Conservation (phyloP, 345 rosid species). For the Citrus inodora region DNA sequence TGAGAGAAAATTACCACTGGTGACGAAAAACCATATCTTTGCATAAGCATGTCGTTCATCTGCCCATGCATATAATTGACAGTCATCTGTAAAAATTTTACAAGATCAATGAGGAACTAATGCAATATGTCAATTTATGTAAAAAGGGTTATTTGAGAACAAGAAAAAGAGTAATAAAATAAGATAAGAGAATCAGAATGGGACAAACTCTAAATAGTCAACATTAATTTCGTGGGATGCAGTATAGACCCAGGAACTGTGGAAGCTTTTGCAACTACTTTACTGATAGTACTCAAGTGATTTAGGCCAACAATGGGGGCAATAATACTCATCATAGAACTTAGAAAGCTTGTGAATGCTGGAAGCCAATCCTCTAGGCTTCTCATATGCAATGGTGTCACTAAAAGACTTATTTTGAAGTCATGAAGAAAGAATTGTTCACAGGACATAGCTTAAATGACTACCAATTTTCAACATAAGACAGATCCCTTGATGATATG, state of each 20-base stretch:
- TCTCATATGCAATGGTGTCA: background rate
- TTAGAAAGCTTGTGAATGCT: background rate
- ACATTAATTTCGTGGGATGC: background rate
- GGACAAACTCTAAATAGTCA: background rate
- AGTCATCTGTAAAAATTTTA: slow-evolving; percentile 59
- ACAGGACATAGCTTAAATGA: background rate
- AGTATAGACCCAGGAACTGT: background rate
- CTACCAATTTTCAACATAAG: background rate
- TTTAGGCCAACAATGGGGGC: background rate
- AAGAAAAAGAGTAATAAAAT: background rate
- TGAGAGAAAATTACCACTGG: slow-evolving; percentile 55
- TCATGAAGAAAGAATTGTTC: background rate
- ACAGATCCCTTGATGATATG: background rate
- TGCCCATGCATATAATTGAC: slow-evolving; percentile 68
- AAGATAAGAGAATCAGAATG: background rate
- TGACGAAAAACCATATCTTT: slow-evolving; percentile 92
- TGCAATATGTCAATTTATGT: background rate
- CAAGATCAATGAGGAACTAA: background rate
- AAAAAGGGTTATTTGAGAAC: background rate
- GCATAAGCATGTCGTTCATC: slow-evolving; percentile 65
- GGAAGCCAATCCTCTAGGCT: background rate
- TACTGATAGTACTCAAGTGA: background rate
- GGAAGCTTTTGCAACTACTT: background rate
- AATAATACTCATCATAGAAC: background rate
- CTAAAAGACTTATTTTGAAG: background rate